Base-by-base conservation (phyloP, 2,329 filamentous ascomycete species). In the Juglanconis juglandina region DNA sequence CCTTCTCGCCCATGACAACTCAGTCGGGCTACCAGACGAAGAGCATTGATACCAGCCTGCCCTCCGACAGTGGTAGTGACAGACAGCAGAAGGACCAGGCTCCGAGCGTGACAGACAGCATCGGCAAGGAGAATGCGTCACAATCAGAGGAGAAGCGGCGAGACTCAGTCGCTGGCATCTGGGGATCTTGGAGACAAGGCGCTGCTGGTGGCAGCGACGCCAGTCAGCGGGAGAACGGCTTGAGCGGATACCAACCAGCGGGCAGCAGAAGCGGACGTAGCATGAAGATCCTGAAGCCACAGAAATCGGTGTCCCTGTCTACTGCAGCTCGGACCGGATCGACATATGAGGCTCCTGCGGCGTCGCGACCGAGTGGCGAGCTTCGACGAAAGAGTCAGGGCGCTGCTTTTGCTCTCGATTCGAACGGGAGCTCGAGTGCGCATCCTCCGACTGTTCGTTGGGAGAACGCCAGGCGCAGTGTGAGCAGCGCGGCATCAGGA, bases 281-380 rank as follows among this genome's bases (percentile, higher is more conserved):
- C 54, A 98, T 98, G 89, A 98, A 96, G 77, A 89, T 97, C 1
- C 79, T 98, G 56, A 92, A 92, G 69, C 87, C 94, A 1, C 83
- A 82, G 59, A 95, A 92, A 71, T 80, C 87, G 5, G 75, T 76
- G 30, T 61, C 58, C n/a, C 42, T 63, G 34, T 83, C 87, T 0
- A 76, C 77, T 1, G 80, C 81, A 10, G 75, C 77, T 1, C 79
- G 79, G 61, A 80, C 80, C 0, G 81, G 81, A 0, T 68, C 79
- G 1, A 72, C 81, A 2, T 84, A 85, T 60, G 86, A 88, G 64
- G 76, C 80, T 4, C 69, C 79, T 3, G 69, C 77, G 8, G 67
- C 76, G 1, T 67, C 76, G n/a, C 79, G 80, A 62, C 72, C 76
- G 7, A 77, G 73, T 33, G 75, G 73, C 9, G 83, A 86, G 59